phyloP scores from a whole-genome alignment of 805 yeast genomes.

The Barnettozyma wickerhamii region DNA sequence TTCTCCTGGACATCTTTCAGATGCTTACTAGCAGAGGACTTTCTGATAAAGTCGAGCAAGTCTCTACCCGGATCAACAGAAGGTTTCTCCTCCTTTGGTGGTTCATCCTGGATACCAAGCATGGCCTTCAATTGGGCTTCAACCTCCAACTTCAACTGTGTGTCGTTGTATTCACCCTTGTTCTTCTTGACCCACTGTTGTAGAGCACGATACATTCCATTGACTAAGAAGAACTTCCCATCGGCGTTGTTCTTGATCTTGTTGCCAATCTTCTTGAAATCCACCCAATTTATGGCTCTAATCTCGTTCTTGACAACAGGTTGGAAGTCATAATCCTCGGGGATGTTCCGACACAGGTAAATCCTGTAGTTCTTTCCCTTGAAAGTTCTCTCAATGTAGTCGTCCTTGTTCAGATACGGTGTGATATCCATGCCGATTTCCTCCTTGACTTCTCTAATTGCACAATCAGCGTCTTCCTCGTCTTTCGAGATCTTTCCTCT shows the following conservation, averaged over 20 bases:
- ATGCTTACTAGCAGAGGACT: constrained; percentile 33
- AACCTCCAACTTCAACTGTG: constrained; percentile 56
- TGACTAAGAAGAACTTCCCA: constrained; percentile 33
- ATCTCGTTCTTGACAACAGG: constrained; percentile 91
- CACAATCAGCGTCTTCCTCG: constrained; percentile 85
- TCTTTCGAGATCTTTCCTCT: constrained; percentile 94
- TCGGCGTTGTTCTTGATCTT: constrained; percentile 23
- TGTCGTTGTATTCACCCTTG: constrained; percentile 46
- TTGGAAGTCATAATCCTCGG: constrained; percentile 67
- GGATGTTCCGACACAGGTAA: constrained; percentile 70
- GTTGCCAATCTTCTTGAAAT: constrained; percentile 39
- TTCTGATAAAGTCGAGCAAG: constrained; percentile 55
- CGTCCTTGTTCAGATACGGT: constrained; percentile 60
- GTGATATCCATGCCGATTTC: constrained; percentile 90
- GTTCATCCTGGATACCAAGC: constrained; percentile 48
- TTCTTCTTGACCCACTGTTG: constrained; percentile 51
- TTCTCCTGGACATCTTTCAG: constrained; percentile 14
- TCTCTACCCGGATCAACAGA: constrained; percentile 72
- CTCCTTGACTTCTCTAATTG: constrained; percentile 85
- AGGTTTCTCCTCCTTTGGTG: constrained; percentile 30
- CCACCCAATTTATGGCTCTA: constrained; percentile 74
- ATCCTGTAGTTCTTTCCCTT: constrained; percentile 83
- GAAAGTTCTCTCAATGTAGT: constrained; percentile 76
- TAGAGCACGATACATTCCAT: constrained; percentile 38
- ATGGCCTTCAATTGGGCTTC: constrained; percentile 60